phyloP scores from a whole-genome alignment of 495 filamentous ascomycete species.

The Daldinia grandis region DNA sequence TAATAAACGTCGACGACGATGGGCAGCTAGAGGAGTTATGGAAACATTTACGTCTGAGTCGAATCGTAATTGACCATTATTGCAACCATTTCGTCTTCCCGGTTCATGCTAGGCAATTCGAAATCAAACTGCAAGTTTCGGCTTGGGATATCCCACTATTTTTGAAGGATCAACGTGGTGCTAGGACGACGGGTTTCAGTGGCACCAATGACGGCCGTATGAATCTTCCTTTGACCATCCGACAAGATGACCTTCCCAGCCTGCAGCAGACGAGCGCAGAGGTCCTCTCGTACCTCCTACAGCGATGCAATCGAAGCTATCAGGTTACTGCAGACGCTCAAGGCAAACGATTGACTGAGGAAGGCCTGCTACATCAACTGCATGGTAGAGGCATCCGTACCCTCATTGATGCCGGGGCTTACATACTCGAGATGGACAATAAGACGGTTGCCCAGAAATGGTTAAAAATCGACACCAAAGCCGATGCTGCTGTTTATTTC shows the following conservation, averaged over 20 bases:
- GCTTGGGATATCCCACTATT: slow-evolving; percentile 63
- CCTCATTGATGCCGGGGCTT: slow-evolving; percentile 63
- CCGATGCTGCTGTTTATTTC: slow-evolving; percentile 50
- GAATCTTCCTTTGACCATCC: slow-evolving; percentile 61
- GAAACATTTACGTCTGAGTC: slow-evolving; percentile 47
- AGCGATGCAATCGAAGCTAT: slow-evolving; percentile 54
- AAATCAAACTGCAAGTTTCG: slow-evolving; percentile 61
- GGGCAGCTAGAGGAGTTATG: slow-evolving; percentile 56
- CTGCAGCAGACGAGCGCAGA: slow-evolving; percentile 62
- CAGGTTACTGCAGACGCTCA: slow-evolving; percentile 42
- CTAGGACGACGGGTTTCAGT: slow-evolving; percentile 62
- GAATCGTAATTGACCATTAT: slow-evolving; percentile 58
- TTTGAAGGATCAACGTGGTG: slow-evolving; percentile 18
- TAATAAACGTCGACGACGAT: slow-evolving; percentile 61
- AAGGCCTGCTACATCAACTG: slow-evolving; percentile 48
- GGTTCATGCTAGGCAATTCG: slow-evolving; percentile 59
- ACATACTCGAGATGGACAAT: slow-evolving; percentile 59
- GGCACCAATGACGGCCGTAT: slow-evolving; percentile 62
- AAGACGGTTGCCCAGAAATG: slow-evolving; percentile 54
- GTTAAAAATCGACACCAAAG: slow-evolving; percentile 51
- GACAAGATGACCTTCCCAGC: slow-evolving; percentile 58
- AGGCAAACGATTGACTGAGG: slow-evolving; percentile 49
- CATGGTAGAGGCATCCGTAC: slow-evolving; percentile 46
- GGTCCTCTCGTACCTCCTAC: slow-evolving; percentile 61
- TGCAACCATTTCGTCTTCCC: slow-evolving; percentile 66